A percentile compares a stretch with the other conserved stretches of the same genome.
Conservation (phyloP, 169 alveolate genomes). For the Plasmodium billcollinsi region DNA sequence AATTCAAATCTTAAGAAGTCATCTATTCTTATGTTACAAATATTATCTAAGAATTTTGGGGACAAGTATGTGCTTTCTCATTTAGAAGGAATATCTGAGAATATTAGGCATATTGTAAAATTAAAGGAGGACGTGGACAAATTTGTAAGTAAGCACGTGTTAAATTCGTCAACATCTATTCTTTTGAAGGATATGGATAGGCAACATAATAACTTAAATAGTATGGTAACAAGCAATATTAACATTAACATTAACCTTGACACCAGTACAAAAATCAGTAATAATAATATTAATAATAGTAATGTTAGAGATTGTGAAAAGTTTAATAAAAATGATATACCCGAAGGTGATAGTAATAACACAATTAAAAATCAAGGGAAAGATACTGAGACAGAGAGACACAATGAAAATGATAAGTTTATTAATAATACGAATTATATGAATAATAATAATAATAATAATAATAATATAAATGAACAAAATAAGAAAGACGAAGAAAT, state of each 20-base stretch:
- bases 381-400: neutral
- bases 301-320: neutral
- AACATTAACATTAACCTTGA: too few species aligned
- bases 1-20: conserved; percentile 58
- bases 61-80: conserved; percentile 49
- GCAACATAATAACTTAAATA: neutral
- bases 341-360: too few species aligned
- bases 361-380: too few species aligned
- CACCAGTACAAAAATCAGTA: too few species aligned
- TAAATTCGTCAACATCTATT: neutral
- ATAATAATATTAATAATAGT: neutral
- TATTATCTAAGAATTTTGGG: conserved; percentile 58
- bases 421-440: neutral
- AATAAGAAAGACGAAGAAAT: neutral
- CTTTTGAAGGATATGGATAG: neutral
- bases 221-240: neutral
- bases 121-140: conserved; percentile 57
- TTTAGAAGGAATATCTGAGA: conserved; percentile 74
- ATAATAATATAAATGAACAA: neutral
- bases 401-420: neutral
- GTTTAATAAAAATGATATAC: neutral
- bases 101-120: conserved; percentile 38
- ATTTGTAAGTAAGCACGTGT: conserved; percentile 26
- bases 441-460: neutral
- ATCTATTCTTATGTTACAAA: conserved; percentile 64